phyloP scores from a whole-genome alignment of 257 asterid genomes.

The Solanum sparsipilum region DNA sequence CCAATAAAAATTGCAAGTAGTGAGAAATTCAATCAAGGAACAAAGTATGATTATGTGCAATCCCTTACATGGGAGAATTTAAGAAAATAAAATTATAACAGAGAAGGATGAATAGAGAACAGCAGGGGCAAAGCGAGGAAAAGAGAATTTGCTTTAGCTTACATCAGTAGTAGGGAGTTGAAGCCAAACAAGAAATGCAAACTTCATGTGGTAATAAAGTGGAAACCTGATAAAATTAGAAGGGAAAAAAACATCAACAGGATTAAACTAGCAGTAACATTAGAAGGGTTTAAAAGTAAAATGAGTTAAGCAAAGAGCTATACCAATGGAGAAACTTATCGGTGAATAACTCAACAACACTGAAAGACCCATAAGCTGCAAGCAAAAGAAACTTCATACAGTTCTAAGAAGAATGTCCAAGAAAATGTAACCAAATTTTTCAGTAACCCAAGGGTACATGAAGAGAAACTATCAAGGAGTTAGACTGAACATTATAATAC shows the following conservation, averaged over 20 bases:
- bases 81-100: neutral
- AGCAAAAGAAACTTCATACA: neutral
- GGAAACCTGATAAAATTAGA: conserved; percentile 62
- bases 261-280: neutral
- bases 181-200: conserved; percentile 98
- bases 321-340: conserved; percentile 81
- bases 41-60: neutral
- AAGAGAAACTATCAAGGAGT: neutral
- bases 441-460: neutral
- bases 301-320: conserved; percentile 2
- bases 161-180: conserved; percentile 82
- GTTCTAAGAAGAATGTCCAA: neutral
- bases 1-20: neutral
- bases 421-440: neutral
- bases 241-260: neutral
- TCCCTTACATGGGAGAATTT: neutral
- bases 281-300: neutral
- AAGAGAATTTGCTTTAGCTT: conserved; percentile 18
- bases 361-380: conserved; percentile 97
- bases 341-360: conserved; percentile 61
- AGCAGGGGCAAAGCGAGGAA: neutral
- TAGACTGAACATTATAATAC: neutral
- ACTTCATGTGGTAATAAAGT: conserved; percentile 74
- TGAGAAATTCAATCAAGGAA: neutral
- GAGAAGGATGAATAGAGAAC: neutral